A percentile compares a stretch with the other conserved stretches of the same genome.
These are phyloP conservation scores for Colletotrichum horii DNA, from an alignment of 2,329 filamentous ascomycete genomes.

Conservation along the genomic window DNA sequence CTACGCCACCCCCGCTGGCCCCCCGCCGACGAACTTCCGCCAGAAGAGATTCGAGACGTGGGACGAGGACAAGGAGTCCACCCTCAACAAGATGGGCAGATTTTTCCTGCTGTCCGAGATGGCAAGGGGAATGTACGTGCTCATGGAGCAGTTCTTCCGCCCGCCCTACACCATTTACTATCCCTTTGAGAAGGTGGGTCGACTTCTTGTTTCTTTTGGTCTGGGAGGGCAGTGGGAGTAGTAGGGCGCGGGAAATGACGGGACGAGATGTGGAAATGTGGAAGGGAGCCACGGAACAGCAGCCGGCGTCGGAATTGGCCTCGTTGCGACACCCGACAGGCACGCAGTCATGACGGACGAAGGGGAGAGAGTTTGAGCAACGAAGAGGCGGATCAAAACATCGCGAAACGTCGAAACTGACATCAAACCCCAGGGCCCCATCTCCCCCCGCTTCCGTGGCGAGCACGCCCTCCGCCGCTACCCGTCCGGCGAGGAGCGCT, in stretches of 20 bases:
- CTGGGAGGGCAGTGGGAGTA: neutral
- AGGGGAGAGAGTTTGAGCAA: neutral
- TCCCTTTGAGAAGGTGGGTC: slow-evolving; percentile 89
- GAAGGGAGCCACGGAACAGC: neutral
- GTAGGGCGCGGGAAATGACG: neutral
- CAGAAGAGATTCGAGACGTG: slow-evolving; percentile 75
- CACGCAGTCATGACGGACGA: accelerated
- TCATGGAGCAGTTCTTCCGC: slow-evolving; percentile 97
- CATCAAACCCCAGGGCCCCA: slow-evolving; percentile 70
- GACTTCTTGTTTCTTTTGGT: neutral
- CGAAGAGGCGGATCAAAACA: neutral
- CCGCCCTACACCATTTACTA: slow-evolving; percentile 99
- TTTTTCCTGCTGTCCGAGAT: slow-evolving; percentile 97
- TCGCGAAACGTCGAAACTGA: neutral
- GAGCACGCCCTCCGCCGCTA: slow-evolving; percentile 97
- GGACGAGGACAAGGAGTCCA: slow-evolving; percentile 79
- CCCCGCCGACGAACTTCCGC: slow-evolving; percentile 82
- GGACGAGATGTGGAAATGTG: neutral
- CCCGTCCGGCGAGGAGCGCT: slow-evolving; percentile 96
- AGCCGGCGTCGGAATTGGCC: neutral
- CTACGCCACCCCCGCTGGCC: slow-evolving; percentile 75
- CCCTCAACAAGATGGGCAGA: slow-evolving; percentile 84
- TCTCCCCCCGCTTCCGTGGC: slow-evolving; percentile 96
- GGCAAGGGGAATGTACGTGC: slow-evolving; percentile 96
- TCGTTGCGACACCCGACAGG: neutral